Evolutionary conservation across 768 basidiomycete species (phyloP).

Genomic region (Tricholoma terreum): DNA sequence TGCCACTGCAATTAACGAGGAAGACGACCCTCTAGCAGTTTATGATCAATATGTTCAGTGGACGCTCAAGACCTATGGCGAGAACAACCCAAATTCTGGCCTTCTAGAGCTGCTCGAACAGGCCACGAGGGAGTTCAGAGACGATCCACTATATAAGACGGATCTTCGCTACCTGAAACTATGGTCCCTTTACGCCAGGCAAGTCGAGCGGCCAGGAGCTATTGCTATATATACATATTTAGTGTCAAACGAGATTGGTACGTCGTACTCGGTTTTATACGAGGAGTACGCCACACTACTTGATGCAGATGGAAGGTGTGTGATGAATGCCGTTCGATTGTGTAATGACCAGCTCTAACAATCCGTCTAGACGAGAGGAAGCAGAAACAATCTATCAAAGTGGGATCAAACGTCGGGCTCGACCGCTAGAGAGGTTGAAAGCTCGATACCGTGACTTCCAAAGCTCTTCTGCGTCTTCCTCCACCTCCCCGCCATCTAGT

Average conservation of each 20-base stretch:
- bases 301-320: constrained; percentile 76
- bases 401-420: constrained; percentile 78
- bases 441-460: constrained; percentile 79
- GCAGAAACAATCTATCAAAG: constrained; percentile 80
- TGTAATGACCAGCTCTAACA: neutral
- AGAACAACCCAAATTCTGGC: constrained; percentile 65
- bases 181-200: constrained; percentile 85
- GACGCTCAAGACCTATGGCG: constrained; percentile 78
- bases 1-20: constrained; percentile 57
- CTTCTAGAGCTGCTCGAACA: constrained; percentile 81
- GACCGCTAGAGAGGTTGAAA: constrained; percentile 83
- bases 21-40: constrained; percentile 83
- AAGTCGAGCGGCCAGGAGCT: constrained; percentile 67
- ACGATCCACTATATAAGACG: constrained; percentile 79
- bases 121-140: constrained; percentile 75
- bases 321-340: constrained; percentile 10
- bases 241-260: constrained; percentile 71
- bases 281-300: constrained; percentile 86
- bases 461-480: constrained; percentile 45
- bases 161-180: constrained; percentile 90
- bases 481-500: constrained; percentile 18
- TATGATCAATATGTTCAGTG: constrained; percentile 89
- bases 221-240: constrained; percentile 74
- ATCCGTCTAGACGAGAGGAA: constrained; percentile 53
- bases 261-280: constrained; percentile 75